Percentiles rank a stretch among this genome's conserved stretches.
Conservation (phyloP, 352 stramenopile species). For the Globisporangium paddicum region DNA sequence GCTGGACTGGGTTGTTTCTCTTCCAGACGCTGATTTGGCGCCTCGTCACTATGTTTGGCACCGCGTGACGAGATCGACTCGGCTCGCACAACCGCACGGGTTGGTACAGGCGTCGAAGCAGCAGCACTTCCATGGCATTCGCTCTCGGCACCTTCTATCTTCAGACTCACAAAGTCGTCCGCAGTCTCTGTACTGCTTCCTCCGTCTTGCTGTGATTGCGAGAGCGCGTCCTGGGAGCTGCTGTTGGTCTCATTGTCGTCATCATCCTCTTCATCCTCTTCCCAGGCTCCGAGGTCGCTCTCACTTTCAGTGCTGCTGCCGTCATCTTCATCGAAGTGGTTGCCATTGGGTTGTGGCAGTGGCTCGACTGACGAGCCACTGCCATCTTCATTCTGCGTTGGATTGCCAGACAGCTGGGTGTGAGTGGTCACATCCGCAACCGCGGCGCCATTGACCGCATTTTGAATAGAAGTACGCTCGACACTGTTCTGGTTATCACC, state of each 20-base stretch:
- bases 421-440: not conserved
- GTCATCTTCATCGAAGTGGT: not conserved
- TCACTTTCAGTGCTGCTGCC: slow-evolving; percentile 12
- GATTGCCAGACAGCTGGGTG: not conserved
- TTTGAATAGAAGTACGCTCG: not conserved
- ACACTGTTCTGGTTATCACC: not conserved
- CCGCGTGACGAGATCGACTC: not conserved
- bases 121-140: no score
- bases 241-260: not conserved
- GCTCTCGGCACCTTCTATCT: not conserved
- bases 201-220: not conserved
- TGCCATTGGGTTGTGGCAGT: not conserved
- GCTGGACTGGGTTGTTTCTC: not conserved
- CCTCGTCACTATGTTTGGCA: not conserved
- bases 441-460: no score
- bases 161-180: not conserved
- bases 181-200: not conserved
- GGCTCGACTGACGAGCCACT: not conserved
- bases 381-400: not conserved
- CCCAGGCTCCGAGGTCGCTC: not conserved
- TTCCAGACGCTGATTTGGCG: not conserved
- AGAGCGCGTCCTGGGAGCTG: not conserved
- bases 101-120: not conserved
- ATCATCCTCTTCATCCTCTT: not conserved
- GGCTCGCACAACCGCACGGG: not conserved